These are phyloP conservation scores for Coelastrella sp. DNA, from an alignment of 139 green algal species.

Conservation along the genomic window DNA sequence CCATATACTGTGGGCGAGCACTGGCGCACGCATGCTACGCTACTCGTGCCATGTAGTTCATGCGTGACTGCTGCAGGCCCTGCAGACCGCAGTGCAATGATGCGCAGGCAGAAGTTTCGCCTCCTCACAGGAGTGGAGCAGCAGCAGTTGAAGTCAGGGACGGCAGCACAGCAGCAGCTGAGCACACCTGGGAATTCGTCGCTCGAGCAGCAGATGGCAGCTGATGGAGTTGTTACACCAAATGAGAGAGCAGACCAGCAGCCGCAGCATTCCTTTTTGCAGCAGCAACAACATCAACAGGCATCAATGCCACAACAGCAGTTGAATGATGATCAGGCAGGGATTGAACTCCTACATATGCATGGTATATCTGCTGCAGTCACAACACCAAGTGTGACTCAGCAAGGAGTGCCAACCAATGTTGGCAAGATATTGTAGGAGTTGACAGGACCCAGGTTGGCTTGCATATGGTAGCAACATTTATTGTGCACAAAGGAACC, in stretches of 20 bases:
- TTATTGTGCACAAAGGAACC: no score
- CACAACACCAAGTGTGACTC: no score
- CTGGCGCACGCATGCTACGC: no score
- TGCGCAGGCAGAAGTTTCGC: conserved; percentile 26
- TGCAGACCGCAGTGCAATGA: conserved; percentile 4
- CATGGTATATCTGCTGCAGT: no score
- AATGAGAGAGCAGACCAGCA: neutral
- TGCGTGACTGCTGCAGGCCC: neutral
- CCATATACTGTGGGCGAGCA: no score
- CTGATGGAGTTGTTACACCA: neutral
- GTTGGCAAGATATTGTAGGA: no score
- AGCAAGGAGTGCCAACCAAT: no score
- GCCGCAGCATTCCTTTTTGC: neutral
- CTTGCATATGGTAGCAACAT: no score
- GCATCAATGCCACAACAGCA: neutral
- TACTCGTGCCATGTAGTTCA: no score
- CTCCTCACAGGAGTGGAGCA: neutral
- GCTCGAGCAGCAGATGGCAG: neutral
- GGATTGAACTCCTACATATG: neutral
- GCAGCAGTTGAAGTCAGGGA: neutral
- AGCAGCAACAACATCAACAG: conserved; percentile 8
- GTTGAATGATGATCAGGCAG: neutral
- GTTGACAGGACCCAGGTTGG: no score
- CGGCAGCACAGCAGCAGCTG: conserved; percentile 13
- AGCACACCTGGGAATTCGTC: neutral